Percentiles rank a stretch among this genome's conserved stretches.
Conservation (phyloP, 2,329 filamentous ascomycete species). For the Paecilomyces fulvus region DNA sequence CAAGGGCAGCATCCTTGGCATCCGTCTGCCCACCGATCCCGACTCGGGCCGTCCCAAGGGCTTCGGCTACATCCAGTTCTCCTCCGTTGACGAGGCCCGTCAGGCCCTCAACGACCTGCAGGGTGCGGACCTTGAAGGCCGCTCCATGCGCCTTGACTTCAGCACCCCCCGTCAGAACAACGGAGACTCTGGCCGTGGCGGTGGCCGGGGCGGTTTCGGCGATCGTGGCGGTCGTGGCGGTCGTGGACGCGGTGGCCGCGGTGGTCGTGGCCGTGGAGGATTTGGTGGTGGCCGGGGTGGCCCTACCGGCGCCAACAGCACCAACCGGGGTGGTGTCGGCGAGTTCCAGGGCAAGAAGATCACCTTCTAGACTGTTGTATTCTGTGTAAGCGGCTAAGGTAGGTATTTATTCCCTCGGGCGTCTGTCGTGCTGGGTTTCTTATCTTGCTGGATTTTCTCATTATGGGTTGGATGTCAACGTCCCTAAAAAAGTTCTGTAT, state of each 20-base stretch:
- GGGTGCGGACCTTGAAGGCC: constrained; percentile 62
- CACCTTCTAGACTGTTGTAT: constrained; percentile 48
- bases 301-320: constrained; percentile 45
- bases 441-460: neutral
- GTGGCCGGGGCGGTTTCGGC: constrained; percentile 38
- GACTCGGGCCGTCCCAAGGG: constrained; percentile 81
- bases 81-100: constrained; percentile 73
- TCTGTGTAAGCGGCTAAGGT: neutral
- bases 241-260: constrained; percentile 44
- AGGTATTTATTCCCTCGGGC: neutral
- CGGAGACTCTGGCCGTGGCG: constrained; percentile 36
- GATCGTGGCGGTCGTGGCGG: constrained; percentile 47
- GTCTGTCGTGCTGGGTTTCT: constrained; percentile 3
- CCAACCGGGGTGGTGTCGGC: constrained; percentile 37
- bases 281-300: constrained; percentile 35
- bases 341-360: constrained; percentile 74
- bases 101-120: constrained; percentile 61
- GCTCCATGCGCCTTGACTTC: constrained; percentile 75
- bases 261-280: constrained; percentile 33
- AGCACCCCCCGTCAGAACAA: constrained; percentile 58
- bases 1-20: constrained; percentile 62
- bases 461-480: neutral
- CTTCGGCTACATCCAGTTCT: constrained; percentile 84
- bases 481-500: neutral
- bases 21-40: constrained; percentile 81